phyloP scores from a whole-genome alignment of 129 eudicot genomes.

The Saussurea involucrata region DNA sequence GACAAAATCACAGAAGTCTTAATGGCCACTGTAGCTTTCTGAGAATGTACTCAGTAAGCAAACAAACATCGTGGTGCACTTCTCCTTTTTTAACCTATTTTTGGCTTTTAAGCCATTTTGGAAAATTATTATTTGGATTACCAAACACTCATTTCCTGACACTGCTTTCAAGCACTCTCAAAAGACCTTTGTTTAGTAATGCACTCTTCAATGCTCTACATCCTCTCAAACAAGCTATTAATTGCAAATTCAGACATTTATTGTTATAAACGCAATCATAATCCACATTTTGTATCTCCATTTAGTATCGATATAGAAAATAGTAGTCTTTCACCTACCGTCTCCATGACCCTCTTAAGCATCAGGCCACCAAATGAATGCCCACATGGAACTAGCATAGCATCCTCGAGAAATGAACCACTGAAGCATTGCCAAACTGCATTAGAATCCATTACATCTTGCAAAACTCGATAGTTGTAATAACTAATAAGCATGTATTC shows the following conservation, averaged over 20 bases:
- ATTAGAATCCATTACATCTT: conserved; percentile 2
- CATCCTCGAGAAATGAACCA: conserved; percentile 93
- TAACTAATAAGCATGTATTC: not conserved
- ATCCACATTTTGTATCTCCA: not conserved
- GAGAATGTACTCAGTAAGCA: not conserved
- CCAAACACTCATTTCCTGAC: not conserved
- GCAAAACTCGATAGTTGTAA: not conserved
- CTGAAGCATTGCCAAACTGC: conserved; percentile 32
- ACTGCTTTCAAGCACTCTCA: not conserved
- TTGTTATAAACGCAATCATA: conserved; percentile 1
- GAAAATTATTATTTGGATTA: not conserved
- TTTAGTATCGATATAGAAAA: not conserved
- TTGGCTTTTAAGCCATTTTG: not conserved
- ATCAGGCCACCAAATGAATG: conserved; percentile 96
- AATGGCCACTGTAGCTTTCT: not conserved
- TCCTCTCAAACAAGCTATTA: not conserved
- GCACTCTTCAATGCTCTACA: not conserved
- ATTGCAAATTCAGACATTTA: not conserved
- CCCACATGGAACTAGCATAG: conserved; percentile 92
- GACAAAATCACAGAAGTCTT: no score
- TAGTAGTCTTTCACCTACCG: conserved; percentile 40
- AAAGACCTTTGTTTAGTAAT: not conserved
- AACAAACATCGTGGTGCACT: not conserved
- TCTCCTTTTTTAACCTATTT: not conserved
- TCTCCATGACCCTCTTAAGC: conserved; percentile 82